Base-by-base conservation (phyloP, 176 grass and related monocot species). In the Eragrostis curvula region DNA sequence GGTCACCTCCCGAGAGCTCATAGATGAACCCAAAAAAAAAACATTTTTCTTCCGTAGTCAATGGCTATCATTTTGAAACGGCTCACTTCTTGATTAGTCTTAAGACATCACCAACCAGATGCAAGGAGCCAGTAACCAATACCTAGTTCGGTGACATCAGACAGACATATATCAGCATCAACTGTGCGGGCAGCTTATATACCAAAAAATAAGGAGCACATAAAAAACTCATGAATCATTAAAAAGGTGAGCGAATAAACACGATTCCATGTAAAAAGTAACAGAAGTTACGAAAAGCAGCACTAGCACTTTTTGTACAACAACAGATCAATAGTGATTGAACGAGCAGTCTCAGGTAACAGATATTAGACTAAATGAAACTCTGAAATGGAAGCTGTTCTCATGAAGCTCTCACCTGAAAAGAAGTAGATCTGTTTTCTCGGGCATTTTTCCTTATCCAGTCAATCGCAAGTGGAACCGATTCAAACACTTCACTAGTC, bases 71-170 rank as follows among this genome's bases (percentile, higher is more conserved):
- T 68, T 72, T 61, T 1, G 2, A 13, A 27, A 66, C 8, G 48
- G 3, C 79, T 94, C 83, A 92, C 74, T 83, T 95, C 77, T 79
- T 84, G 44, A 96, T 39, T 56, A 96, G 77, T 87, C 86, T 92
- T 83, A 96, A 61, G 25, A 92, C 85, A 73, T 90, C 93, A 3
- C 93, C 93, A 21, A 96, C 62, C 28, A 96, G 90, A 76, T 96
- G 93, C 60, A 96, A 58, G 49, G 93, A 96, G 12, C 93, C 90
- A 68, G 93, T 90, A 46, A 96, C 90, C 71, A 96, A 51, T 18
- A 92, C 93, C 93, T 96, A 58, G 2, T 49, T 36, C 79, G 80
- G 36, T 70, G 40, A 20, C 23, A 84, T 42, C 55, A 83, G n/a
- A 79, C 27, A 75, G 55, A 51, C 36, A 36, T 36, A 72, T 40